These are phyloP conservation scores for Bromus sterilis DNA, from an alignment of 176 grass and related monocot genomes.

Conservation along the genomic window DNA sequence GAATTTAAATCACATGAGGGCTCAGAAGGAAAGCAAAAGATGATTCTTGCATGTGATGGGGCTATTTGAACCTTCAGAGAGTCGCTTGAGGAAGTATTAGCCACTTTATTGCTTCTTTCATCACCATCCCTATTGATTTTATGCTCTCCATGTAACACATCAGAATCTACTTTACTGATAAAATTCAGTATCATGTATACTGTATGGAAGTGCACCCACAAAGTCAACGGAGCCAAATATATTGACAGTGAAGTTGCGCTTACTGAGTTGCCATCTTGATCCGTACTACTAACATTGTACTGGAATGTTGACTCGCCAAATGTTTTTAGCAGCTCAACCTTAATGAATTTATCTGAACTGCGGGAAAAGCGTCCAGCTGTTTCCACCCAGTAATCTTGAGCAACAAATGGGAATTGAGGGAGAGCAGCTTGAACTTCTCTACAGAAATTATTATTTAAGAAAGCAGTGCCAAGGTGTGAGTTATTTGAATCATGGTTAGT, in stretches of 20 bases:
- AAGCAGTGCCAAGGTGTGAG: slow-evolving; percentile 20
- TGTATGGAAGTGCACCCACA: slow-evolving; percentile 85
- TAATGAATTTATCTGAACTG: slow-evolving; percentile 33
- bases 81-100: slow-evolving; percentile 24
- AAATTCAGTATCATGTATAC: slow-evolving; percentile 65
- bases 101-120: slow-evolving; percentile 22
- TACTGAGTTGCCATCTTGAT: slow-evolving; percentile 49
- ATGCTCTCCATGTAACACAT: slow-evolving; percentile 17
- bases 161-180: slow-evolving; percentile 45
- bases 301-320: slow-evolving; percentile 59
- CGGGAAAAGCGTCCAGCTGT: slow-evolving; percentile 22
- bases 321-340: slow-evolving; percentile 74
- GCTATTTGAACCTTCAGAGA: slow-evolving; percentile 56
- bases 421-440: slow-evolving; percentile 67
- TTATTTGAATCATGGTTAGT: slow-evolving; percentile 20
- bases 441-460: slow-evolving; percentile 65
- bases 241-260: slow-evolving; percentile 55
- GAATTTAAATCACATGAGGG: slow-evolving; percentile 39
- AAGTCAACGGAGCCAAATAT: slow-evolving; percentile 57
- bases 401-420: slow-evolving; percentile 48
- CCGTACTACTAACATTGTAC: slow-evolving; percentile 51
- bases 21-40: slow-evolving; percentile 75
- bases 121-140: slow-evolving; percentile 22
- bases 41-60: slow-evolving; percentile 50
- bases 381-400: slow-evolving; percentile 26